phyloP scores from a whole-genome alignment of 1,284 basidiomycete species.

The Lentinula novae-zelandiae region DNA sequence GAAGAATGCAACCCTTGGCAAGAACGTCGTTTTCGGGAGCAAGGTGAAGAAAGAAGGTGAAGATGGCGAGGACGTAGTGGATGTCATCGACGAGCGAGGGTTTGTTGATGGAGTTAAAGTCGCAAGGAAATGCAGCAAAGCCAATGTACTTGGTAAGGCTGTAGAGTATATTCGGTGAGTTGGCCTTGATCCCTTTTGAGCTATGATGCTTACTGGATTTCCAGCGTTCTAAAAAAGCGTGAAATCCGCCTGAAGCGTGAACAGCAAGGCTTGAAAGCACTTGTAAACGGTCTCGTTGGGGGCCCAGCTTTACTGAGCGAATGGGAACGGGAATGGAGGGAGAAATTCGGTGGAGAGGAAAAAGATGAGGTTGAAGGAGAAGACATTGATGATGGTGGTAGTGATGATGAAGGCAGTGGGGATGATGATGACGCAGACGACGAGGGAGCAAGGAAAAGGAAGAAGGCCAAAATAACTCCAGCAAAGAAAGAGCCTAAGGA shows the following conservation, averaged over 20 bases:
- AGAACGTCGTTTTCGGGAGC: constrained; percentile 28
- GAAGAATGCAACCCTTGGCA: constrained; percentile 41
- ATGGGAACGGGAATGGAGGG: constrained; percentile 73
- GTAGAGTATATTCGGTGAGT: constrained; percentile 70
- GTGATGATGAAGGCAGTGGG: constrained; percentile 55
- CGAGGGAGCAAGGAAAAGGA: constrained; percentile 49
- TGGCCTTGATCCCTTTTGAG: not conserved
- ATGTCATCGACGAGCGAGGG: constrained; percentile 68
- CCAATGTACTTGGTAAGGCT: constrained; percentile 78
- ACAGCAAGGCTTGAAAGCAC: constrained; percentile 64
- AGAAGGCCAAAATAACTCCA: constrained; percentile 46
- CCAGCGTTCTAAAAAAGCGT: constrained; percentile 69
- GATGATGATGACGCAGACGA: constrained; percentile 51
- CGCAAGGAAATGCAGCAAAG: constrained; percentile 80
- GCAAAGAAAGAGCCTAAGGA: constrained; percentile 28
- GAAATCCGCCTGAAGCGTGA: constrained; percentile 68
- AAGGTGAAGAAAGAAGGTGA: constrained; percentile 28
- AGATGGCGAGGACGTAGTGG: constrained; percentile 32
- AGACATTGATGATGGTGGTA: constrained; percentile 43
- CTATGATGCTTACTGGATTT: not conserved
- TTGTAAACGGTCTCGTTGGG: constrained; percentile 66
- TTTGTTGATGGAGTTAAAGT: constrained; percentile 82
- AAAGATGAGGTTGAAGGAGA: constrained; percentile 65
- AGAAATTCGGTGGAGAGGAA: constrained; percentile 70
- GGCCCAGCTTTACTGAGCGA: constrained; percentile 64